Evolutionary conservation across 2,329 filamentous ascomycete genomes (phyloP).

Genomic region (Monosporascus sp.): DNA sequence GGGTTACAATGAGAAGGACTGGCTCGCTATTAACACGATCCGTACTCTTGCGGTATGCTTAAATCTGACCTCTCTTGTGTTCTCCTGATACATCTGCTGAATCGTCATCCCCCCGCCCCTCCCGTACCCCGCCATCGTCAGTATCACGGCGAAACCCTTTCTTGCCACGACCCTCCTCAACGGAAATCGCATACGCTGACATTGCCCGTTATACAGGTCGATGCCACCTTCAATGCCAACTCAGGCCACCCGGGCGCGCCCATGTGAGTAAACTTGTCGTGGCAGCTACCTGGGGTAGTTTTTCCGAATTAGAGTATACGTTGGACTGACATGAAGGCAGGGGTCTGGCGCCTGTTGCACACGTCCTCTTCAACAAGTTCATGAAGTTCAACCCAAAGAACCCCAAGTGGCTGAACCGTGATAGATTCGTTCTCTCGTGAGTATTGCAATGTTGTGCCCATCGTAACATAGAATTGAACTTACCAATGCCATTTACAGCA

Average conservation of each 20-base stretch:
- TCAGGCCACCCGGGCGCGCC: slow-evolving; percentile 98
- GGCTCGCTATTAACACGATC: slow-evolving; percentile 97
- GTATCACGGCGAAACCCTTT: slow-evolving; percentile 9
- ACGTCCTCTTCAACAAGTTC: slow-evolving; percentile 98
- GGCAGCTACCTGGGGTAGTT: not conserved
- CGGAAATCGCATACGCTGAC: slow-evolving; percentile 13
- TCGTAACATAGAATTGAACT: slow-evolving; percentile 4
- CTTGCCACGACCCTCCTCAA: slow-evolving; percentile 6
- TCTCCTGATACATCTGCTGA: slow-evolving; percentile 7
- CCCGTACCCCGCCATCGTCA: slow-evolving; percentile 30
- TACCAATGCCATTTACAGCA: slow-evolving; percentile 48
- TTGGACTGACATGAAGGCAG: slow-evolving; percentile 30
- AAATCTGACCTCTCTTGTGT: slow-evolving; percentile 11
- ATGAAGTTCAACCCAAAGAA: slow-evolving; percentile 99
- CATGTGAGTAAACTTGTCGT: slow-evolving; percentile 56
- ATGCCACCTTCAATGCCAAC: slow-evolving; percentile 95
- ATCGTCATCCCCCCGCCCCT: slow-evolving; percentile 16
- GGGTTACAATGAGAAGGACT: slow-evolving; percentile 83
- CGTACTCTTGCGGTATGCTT: slow-evolving; percentile 84
- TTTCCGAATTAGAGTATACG: slow-evolving; percentile 1
- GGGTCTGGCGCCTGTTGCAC: slow-evolving; percentile 88
- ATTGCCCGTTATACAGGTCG: slow-evolving; percentile 58
- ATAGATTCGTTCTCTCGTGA: slow-evolving; percentile 98
- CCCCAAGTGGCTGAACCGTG: slow-evolving; percentile 93
- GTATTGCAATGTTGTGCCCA: slow-evolving; percentile 33